Evolutionary conservation across 2,329 filamentous ascomycete genomes (phyloP).

Genomic region (Fusarium oligoseptatum): DNA sequence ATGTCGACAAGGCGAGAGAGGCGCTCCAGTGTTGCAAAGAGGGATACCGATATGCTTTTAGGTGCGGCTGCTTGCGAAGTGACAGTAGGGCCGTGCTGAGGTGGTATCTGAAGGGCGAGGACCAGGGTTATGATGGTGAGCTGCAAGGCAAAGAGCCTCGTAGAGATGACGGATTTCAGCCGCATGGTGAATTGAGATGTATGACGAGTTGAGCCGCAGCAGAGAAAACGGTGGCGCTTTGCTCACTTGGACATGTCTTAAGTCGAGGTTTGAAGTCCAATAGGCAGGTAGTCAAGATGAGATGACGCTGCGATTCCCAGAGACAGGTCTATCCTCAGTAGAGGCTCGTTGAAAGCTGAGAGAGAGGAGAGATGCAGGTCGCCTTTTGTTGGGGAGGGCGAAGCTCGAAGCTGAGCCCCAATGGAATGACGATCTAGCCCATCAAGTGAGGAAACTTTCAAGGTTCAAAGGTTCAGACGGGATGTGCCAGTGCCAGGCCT

Average conservation of each 20-base stretch:
- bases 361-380: background rate
- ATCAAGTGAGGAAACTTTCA: conserved; percentile 25
- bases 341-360: conserved; percentile 1
- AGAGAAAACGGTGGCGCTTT: background rate
- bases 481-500: conserved; percentile 7
- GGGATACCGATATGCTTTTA: conserved; percentile 55
- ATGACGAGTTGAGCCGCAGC: background rate
- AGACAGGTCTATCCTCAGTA: background rate
- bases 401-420: background rate
- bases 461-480: background rate
- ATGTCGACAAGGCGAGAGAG: conserved; percentile 94
- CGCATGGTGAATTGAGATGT: conserved; percentile 23
- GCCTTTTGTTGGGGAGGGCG: conserved; percentile 15
- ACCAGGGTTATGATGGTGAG: conserved; percentile 26
- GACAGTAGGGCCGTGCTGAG: conserved; percentile 1
- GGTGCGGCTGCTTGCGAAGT: conserved; percentile 56
- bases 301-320: background rate
- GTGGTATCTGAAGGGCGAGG: conserved; percentile 31
- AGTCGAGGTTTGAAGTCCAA: background rate
- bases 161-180: background rate
- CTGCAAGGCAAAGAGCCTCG: conserved; percentile 34
- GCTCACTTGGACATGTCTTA: conserved; percentile 3
- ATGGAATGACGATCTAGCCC: conserved; percentile 5
- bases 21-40: conserved; percentile 89
- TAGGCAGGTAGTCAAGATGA: background rate